Conservation (phyloP, 441 rosid species). For the Biscutella laevigata region DNA sequence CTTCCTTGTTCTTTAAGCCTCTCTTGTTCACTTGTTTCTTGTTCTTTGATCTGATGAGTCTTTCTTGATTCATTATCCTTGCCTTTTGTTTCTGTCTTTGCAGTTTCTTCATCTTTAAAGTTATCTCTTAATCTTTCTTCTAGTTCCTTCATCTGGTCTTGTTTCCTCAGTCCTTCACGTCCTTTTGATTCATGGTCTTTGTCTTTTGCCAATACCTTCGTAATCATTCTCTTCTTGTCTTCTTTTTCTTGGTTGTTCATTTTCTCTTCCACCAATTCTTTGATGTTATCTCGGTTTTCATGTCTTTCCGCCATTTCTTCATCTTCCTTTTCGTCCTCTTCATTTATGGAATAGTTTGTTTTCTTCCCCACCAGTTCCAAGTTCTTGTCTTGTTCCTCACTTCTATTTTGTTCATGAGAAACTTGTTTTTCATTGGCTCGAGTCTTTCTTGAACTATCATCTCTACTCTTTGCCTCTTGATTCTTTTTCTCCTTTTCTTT, state of each 20-base stretch:
- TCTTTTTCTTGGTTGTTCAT: neutral
- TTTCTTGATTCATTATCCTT: constrained; percentile 6
- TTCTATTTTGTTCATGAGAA: neutral
- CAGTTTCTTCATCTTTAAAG: neutral
- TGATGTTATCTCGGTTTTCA: neutral
- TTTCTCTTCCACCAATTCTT: neutral
- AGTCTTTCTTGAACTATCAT: constrained; percentile 6
- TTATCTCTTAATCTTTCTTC: neutral
- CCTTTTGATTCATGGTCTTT: neutral
- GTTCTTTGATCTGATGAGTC: constrained; percentile 3
- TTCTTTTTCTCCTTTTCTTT: neutral
- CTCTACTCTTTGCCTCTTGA: constrained; percentile 1
- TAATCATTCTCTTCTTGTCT: neutral
- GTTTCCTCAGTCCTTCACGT: neutral
- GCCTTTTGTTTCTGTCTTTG: constrained; percentile 9
- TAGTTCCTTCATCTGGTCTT: neutral
- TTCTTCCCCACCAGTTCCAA: neutral
- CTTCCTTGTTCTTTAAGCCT: constrained; percentile 4
- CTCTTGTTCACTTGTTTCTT: constrained; percentile 12
- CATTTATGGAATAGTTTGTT: neutral
- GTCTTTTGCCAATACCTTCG: neutral
- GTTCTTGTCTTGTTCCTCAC: constrained; percentile 1
- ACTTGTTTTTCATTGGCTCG: neutral
- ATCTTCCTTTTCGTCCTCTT: neutral
- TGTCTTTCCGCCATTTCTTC: neutral